Evolutionary conservation across 345 rosid genomes (phyloP).

Genomic region (Hibiscus tridactylites): DNA sequence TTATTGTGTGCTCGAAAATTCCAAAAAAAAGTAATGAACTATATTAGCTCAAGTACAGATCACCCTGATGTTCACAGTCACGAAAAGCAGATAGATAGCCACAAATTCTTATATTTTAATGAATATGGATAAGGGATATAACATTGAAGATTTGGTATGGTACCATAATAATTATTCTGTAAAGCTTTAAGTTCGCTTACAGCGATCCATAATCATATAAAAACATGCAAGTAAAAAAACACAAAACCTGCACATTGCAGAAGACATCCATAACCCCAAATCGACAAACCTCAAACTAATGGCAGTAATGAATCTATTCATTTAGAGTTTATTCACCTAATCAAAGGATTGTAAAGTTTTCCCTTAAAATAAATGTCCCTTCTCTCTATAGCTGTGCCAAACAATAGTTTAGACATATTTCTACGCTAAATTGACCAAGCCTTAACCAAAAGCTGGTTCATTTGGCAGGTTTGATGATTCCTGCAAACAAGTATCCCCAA

Average conservation of each 20-base stretch:
- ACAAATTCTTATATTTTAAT: background rate
- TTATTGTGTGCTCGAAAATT: background rate
- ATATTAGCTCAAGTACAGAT: background rate
- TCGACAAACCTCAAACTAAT: background rate
- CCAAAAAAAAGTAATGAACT: background rate
- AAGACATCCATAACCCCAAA: background rate
- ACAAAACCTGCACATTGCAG: background rate
- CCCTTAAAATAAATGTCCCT: background rate
- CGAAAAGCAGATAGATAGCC: background rate
- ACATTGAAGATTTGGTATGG: background rate
- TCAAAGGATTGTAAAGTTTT: background rate
- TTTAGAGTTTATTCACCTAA: background rate
- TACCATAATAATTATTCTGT: background rate
- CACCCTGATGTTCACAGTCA: background rate
- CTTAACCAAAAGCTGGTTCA: background rate
- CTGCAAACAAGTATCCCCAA: background rate
- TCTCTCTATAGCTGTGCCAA: background rate
- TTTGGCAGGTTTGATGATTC: background rate
- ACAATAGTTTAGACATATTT: background rate
- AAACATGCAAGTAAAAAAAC: background rate
- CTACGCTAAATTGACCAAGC: background rate
- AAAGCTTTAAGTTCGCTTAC: background rate
- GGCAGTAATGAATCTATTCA: background rate
- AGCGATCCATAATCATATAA: background rate
- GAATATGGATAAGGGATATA: background rate